Base-by-base conservation (phyloP, 352 stramenopile species). In the Pythium brachiatum region DNA sequence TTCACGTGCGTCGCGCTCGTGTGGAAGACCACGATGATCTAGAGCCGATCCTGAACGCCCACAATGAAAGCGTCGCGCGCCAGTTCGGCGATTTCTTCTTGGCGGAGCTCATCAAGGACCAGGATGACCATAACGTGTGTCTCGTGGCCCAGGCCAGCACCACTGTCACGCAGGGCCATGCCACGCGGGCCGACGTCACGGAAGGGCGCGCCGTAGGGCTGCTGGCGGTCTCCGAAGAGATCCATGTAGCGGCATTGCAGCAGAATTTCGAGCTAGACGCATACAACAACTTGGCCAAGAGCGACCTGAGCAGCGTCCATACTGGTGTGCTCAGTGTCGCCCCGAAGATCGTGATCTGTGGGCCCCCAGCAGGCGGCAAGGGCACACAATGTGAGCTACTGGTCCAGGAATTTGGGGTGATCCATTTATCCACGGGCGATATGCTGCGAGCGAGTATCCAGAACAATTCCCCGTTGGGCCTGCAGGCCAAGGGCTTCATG, bases 301-400 rank as follows among this genome's bases (percentile, higher is more conserved):
- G 67, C 47, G 51, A 53, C 43, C 9, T 48, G n/a, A n/a, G 29
- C 29, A 38, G 23, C 20, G 20, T 23, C 8, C 39, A 43, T 36
- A 31, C 51, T 2, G 52, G 18, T 7, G 8, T 39, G 36, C 54
- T 60, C 36, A 43, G 47, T 13, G 81, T 77, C 25, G 71, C 73
- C 11, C 72, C 75, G 7, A 64, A 70, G 39, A 75, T 86, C 36
- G 55, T 86, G 34, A 78, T 91, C 25, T 69, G 72, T 43, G 88
- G 89, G 12, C 85, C 88, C 3, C 86, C 89, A 29, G 94, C 92
- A 18, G 88, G 89, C 31, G 96, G 97, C 57, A 99, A 99, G 72
- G 96, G 96, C 60, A 99, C 97, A 0, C 96, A 99, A 62, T 94
- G 92, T 66, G 88, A 97, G 71, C 65, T 88, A 7, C 86, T 97